Base-by-base conservation (phyloP, 805 yeast species). In the Myxozyma neotropica region DNA sequence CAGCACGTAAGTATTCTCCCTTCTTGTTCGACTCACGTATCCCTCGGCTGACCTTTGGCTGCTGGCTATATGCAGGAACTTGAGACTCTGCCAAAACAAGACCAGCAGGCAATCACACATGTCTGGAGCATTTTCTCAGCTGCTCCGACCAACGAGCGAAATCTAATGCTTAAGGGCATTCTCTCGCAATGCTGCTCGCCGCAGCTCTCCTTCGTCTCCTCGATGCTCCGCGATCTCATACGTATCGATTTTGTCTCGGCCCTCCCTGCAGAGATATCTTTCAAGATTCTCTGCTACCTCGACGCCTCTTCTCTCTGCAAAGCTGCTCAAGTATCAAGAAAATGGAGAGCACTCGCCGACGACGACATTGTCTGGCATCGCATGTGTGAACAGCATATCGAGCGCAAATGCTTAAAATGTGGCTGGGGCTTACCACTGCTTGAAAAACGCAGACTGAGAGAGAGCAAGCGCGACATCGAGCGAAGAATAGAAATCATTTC, bases 351-450 rank as follows among this genome's bases (percentile, higher is more conserved):
- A 57, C 77, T 94, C 59, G 98, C 99, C 1, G 97, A 94, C 73
- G 97, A 93, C 71, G 98, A 94, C 70, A 77, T 95, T 51, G 97
- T 94, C 2, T 94, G 99, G 99, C 94, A 93, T 72, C 92, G 93
- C 67, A 87, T 94, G 91, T 94, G 99, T 71, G 96, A 91, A 72
- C 99, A 94, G 75, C 99, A 94, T 73, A 94, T 94, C 56, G 99
- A 94, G 75, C 81, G 96, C 61, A 94, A 94, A 73, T 94, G 99
- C 76, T 96, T 97, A 40, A 89, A 89, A 70, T 94, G 99, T 76
- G 99, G 99, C 15, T 94, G 99, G 99, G 99, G 99, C 3, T 79
- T 94, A 65, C 99, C 99, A 2, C 76, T 94, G 60, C 82, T 94
- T 83, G 96, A 91, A 69, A 89, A 91, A 84, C 88, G 71, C 53